Conservation (phyloP, 495 filamentous ascomycete species). For the Talaromyces wortmannii region DNA sequence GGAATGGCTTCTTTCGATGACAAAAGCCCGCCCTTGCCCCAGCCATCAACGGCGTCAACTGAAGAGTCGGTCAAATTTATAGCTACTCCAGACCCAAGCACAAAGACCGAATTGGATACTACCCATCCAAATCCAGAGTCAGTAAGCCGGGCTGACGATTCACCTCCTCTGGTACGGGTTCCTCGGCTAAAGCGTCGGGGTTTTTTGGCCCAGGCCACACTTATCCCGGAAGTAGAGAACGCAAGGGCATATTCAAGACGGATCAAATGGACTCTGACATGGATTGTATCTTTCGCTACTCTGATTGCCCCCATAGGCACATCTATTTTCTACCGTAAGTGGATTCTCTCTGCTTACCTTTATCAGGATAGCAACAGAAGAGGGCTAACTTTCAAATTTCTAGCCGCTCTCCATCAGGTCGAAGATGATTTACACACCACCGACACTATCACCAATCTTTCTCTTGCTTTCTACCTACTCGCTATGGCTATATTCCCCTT, state of each 20-base stretch:
- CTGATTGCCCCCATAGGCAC: constrained; percentile 70
- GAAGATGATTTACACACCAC: constrained; percentile 47
- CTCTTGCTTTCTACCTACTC: constrained; percentile 70
- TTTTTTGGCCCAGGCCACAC: neutral
- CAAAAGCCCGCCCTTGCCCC: no score
- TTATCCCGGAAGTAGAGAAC: constrained; percentile 2
- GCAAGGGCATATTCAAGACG: constrained; percentile 5
- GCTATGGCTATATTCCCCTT: constrained; percentile 71
- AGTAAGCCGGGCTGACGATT: neutral
- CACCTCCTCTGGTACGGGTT: constrained; percentile 7
- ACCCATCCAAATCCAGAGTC: neutral
- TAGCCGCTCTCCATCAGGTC: constrained; percentile 58
- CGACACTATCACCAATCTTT: constrained; percentile 58
- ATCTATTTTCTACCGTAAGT: constrained; percentile 65
- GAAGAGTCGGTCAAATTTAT: neutral
- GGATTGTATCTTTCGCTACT: constrained; percentile 57
- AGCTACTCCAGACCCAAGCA: neutral
- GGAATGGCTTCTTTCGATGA: no score
- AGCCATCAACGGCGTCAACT: neutral
- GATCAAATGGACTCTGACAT: constrained; percentile 70
- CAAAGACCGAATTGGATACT: neutral
- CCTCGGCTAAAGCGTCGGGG: neutral
- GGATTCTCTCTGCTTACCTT: no score
- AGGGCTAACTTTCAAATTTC: neutral
- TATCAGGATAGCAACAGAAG: neutral